Evolutionary conservation across 768 basidiomycete genomes (phyloP), one percentile per base, ranked within the genome.

Genomic region (Daedalea quercina): DNA sequence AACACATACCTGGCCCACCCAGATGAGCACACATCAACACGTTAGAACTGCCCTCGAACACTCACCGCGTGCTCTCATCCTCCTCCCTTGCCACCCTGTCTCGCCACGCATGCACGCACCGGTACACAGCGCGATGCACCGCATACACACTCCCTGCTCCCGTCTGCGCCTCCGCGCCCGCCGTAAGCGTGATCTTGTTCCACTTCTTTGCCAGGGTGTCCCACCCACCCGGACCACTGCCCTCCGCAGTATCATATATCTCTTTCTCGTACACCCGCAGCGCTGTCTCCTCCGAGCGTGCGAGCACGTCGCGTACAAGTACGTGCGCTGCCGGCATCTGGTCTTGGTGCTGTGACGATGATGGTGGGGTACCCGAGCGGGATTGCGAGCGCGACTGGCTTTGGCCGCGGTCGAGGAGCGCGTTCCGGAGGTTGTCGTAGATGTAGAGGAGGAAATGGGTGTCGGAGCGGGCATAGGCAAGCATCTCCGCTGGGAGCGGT

Each of bases 381-480:
- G 70, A 72, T 37, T 69, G 69, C 0, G 74, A 69, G 44, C 69
- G 69, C 1, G 79, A 77, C 40, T 68, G 65, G 12, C 73, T 79
- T 52, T 66, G 62, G n/a, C 68, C 69, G n/a, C 80, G 80, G 63
- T 87, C 84, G n/a, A 94, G 73, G 11, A 96, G 85, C 1, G 87
- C 85, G 63, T 90, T 87, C 12, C 93, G 87, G 4, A 98, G 80
- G 59, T 84, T 81, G 69, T 97, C 94, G 67, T 94, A 97, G 62
- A 97, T 84, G 69, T 81, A 91, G 25, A 99, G 74, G 1, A 99
- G 79, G 71, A 88, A 98, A 67, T 98, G 96, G 0, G 95, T 99
- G 67, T 99, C 96, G 1, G 92, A 90, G 25, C 93, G 86, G 1
- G 96, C 96, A 65, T 98, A 99, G 50, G 79, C 72, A 19, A 92